phyloP scores from a whole-genome alignment of 75 land plant genomes.

The Ceratopteris richardii region DNA sequence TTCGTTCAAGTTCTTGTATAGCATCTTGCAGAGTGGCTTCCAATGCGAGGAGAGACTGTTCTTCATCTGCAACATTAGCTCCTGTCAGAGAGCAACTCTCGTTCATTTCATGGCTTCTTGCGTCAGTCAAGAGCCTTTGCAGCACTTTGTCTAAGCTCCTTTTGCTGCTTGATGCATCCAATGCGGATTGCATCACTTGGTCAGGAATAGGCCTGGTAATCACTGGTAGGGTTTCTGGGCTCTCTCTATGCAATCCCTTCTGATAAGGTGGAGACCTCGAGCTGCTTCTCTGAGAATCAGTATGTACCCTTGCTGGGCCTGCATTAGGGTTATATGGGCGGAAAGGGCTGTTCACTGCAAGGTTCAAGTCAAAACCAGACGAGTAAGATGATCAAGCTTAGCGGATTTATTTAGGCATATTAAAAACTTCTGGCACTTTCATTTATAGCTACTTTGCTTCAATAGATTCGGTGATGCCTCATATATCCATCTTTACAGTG shows the following conservation, averaged over 20 bases:
- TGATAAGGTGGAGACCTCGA: not conserved
- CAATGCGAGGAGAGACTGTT: slow-evolving; percentile 26
- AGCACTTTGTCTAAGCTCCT: not conserved
- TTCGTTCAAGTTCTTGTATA: slow-evolving; percentile 19
- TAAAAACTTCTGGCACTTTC: too few relatives aligned
- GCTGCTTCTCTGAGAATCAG: not conserved
- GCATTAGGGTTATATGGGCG: slow-evolving; percentile 1
- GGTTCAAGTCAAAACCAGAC: too few relatives aligned
- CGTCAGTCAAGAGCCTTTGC: not conserved
- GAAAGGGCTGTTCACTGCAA: slow-evolving; percentile 9
- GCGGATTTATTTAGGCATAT: too few relatives aligned
- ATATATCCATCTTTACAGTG: too few relatives aligned
- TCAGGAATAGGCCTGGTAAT: not conserved
- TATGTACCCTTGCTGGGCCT: not conserved
- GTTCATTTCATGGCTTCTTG: not conserved
- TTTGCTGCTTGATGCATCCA: slow-evolving; percentile 2
- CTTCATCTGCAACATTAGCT: slow-evolving; percentile 22
- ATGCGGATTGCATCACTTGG: not conserved
- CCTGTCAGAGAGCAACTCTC: too few relatives aligned
- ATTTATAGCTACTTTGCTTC: too few relatives aligned
- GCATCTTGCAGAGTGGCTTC: slow-evolving; percentile 33
- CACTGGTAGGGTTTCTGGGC: not conserved
- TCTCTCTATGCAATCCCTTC: not conserved
- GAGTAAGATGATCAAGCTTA: too few relatives aligned
- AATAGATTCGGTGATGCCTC: too few relatives aligned